Evolutionary conservation across 805 yeast genomes (phyloP), one percentile per base, ranked within the genome.

Genomic region (Maudiozyma turicensis): DNA sequence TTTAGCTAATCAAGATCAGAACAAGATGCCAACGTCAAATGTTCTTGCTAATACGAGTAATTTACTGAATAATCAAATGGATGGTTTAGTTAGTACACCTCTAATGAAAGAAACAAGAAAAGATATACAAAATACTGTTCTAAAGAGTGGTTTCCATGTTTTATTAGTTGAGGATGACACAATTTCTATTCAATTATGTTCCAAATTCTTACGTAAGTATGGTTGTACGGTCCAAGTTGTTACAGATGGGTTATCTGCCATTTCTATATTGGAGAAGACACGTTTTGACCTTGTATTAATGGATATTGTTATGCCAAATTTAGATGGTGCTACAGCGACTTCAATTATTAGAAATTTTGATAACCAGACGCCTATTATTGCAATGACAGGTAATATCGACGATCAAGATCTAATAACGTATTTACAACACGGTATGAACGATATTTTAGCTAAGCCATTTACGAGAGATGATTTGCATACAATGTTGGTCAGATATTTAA

Each of bases 201-300:
- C 86, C 8, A 86, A 86, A 63, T 87, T 93, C 60, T 66, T 93
- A 50, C 78, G 80, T 61, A 86, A 87, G 59, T 88, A 86, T 63
- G 97, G 97, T 0, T 90, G 96, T 64, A 81, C 88, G 11, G 96
- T 91, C 5, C 91, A 93, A 44, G 87, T 89, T 15, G 97, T 87
- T 0, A 84, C 88, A 5, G 97, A 91, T 68, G 99, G 99, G 0
- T 68, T 91, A 9, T 82, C 86, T 35, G 96, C 96, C 3, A 88
- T 93, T 42, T 76, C 81, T 34, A 83, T 81, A 0, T 77, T 85
- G 32, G 90, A 83, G 60, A 78, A 79, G 46, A 77, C 78, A 35
- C 77, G 82, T 56, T 86, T 81, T 59, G 95, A 84, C 65, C 69
- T 86, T 50, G 91, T 86, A 0, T 65, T 86, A 42, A 86, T 86